Percentiles rank a stretch among this genome's conserved stretches.
Conservation (phyloP, 1,284 basidiomycete genomes). For the Ceratobasidium sp. region DNA sequence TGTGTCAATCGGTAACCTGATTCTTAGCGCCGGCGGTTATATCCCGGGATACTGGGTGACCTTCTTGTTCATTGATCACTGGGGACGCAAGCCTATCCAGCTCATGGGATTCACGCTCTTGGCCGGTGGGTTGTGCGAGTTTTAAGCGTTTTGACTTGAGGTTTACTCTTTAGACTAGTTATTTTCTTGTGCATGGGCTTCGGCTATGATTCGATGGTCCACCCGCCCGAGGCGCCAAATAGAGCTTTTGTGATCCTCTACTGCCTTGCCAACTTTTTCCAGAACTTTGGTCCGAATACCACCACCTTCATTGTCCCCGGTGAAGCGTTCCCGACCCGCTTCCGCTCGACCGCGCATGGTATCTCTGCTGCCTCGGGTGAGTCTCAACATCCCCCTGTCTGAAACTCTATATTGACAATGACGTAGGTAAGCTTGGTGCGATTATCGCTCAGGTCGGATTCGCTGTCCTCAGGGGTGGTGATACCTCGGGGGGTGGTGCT, state of each 20-base stretch:
- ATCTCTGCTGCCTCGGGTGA: constrained; percentile 75
- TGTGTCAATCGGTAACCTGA: constrained; percentile 62
- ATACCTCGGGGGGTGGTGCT: constrained; percentile 61
- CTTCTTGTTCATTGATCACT: constrained; percentile 74
- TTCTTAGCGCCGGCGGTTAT: constrained; percentile 63
- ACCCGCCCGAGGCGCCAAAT: constrained; percentile 63
- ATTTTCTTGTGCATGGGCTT: constrained; percentile 64
- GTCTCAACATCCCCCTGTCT: neutral
- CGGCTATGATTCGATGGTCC: constrained; percentile 73
- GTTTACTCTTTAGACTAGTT: constrained; percentile 45
- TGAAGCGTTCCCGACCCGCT: constrained; percentile 88
- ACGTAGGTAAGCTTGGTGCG: constrained; percentile 78
- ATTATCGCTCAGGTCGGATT: constrained; percentile 86
- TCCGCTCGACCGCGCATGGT: constrained; percentile 85
- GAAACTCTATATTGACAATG: neutral
- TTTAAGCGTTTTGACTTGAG: constrained; percentile 9
- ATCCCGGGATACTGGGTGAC: constrained; percentile 80
- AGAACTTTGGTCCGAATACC: constrained; percentile 75
- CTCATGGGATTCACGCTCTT: constrained; percentile 80
- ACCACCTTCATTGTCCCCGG: constrained; percentile 83
- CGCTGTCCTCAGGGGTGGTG: constrained; percentile 73
- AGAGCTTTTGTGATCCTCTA: constrained; percentile 79
- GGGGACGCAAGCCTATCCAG: constrained; percentile 78
- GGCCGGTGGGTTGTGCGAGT: constrained; percentile 59
- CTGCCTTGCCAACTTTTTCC: constrained; percentile 65